Percentiles rank a stretch among this genome's conserved stretches.
These are phyloP conservation scores for Suillus occidentalis DNA, from an alignment of 768 basidiomycete genomes.

Conservation along the genomic window DNA sequence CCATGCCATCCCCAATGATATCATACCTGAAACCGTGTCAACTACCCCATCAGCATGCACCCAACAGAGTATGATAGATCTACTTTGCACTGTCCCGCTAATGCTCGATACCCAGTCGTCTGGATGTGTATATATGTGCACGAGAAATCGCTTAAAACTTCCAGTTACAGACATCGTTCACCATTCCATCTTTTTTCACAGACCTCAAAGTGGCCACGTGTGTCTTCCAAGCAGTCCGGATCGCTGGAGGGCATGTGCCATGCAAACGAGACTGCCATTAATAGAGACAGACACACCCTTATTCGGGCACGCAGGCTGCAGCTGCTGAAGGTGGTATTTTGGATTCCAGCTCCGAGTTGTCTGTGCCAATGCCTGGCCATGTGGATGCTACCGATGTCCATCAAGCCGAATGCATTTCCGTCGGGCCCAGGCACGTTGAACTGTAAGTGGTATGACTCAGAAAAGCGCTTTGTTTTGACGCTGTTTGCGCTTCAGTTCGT, in stretches of 20 bases:
- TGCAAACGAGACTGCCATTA: not conserved
- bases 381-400: not conserved
- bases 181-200: not conserved
- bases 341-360: not conserved
- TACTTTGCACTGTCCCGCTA: too few relatives aligned
- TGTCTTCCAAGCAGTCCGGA: not conserved
- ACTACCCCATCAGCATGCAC: too few relatives aligned
- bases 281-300: not conserved
- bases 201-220: not conserved
- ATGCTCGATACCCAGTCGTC: not conserved
- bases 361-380: not conserved
- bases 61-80: too few relatives aligned
- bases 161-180: not conserved
- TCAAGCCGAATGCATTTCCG: not conserved
- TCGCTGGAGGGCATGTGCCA: not conserved
- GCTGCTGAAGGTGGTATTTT: not conserved
- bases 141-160: too few relatives aligned
- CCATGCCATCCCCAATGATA: not conserved
- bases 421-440: not conserved
- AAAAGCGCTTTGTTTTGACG: not conserved
- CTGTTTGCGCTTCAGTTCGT: not conserved
- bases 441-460: not conserved
- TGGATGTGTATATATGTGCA: not conserved
- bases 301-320: not conserved
- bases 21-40: not conserved